Base-by-base conservation (phyloP, 371 early-diverging fungal species). In the Lichtheimia ramosa region DNA sequence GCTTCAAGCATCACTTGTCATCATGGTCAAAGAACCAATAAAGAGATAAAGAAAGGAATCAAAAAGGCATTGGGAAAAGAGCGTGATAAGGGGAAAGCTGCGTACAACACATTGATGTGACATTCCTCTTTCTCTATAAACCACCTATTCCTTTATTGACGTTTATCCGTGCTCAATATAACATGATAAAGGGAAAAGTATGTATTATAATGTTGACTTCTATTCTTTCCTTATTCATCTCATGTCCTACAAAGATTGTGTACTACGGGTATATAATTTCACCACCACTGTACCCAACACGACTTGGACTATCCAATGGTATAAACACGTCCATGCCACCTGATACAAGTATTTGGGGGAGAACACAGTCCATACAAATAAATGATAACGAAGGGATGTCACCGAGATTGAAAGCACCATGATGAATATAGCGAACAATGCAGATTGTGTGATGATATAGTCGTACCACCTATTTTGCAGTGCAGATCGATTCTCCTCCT, bases 331-430 rank as follows among this genome's bases (percentile, higher is more conserved):
- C 90, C 91, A 92, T 13, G 83, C 82, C 15, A 88, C 70, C 66
- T 91, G 89, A 70, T 90, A 92, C 50, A 92, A 73, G 51, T 88
- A 88, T 58, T 90, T 89, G 20, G 93, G 93, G 46, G 93, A 91
- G 64, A 92, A 92, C 12, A 92, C 93, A 0, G 92, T 89, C 92
- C 92, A 92, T 43, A 92, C 87, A 67, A 92, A 92, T 48, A 92
- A 68, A 60, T 92, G 93, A 39, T 87, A 81, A 18, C 90, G 79
- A 43, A 89, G 71, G 5, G 86, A 46, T 2, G 86, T 85, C 4
- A 88, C 89, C 1, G 87, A 82, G 0, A 89, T 65, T 13, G 89
- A 88, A 0, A 90, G 74, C 3, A 66, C 62, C 27, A 81, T 62
- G 16, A 89, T 66, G 24, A 74, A 66, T 12, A 81, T 49, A 21